A percentile compares a stretch with the other conserved stretches of the same genome.
phyloP scores from a whole-genome alignment of 805 yeast species.

The Yueomyces sinensis region DNA sequence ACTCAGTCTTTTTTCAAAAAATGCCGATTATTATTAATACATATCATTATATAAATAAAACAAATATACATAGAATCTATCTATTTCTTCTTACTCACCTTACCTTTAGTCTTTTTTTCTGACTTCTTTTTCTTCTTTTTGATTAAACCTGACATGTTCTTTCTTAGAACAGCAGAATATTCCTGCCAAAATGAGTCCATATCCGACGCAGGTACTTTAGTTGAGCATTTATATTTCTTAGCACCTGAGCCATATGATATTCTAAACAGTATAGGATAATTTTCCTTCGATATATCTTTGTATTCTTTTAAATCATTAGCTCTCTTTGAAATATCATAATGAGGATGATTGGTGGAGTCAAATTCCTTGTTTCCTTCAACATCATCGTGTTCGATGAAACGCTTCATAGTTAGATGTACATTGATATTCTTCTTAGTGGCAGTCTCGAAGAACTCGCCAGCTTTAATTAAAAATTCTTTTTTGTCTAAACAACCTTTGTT shows the following conservation, averaged over 20 bases:
- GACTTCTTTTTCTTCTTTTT: conserved; percentile 70
- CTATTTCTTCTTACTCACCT: not conserved
- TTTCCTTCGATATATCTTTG: conserved; percentile 16
- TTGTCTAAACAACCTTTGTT: conserved; percentile 5
- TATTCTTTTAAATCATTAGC: conserved; percentile 6
- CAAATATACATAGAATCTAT: not conserved
- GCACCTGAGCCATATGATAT: conserved; percentile 25
- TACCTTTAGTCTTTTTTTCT: not conserved
- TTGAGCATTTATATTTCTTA: conserved; percentile 48
- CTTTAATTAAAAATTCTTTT: conserved; percentile 14
- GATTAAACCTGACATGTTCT: conserved; percentile 61
- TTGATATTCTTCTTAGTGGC: conserved; percentile 17
- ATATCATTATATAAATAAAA: too few relatives aligned
- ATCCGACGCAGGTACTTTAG: conserved; percentile 49
- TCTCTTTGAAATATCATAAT: conserved; percentile 18
- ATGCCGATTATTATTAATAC: too few relatives aligned
- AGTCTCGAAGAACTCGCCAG: conserved; percentile 12
- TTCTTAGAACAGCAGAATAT: conserved; percentile 55
- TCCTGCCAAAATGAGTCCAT: conserved; percentile 67
- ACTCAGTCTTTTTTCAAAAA: too few relatives aligned
- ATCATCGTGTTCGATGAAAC: conserved; percentile 17
- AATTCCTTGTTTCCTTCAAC: conserved; percentile 31
- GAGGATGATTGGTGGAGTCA: conserved; percentile 33
- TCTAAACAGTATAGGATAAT: conserved; percentile 56
- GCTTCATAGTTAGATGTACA: conserved; percentile 18